phyloP scores from a whole-genome alignment of 345 rosid genomes.

The Heritiera fomes region DNA sequence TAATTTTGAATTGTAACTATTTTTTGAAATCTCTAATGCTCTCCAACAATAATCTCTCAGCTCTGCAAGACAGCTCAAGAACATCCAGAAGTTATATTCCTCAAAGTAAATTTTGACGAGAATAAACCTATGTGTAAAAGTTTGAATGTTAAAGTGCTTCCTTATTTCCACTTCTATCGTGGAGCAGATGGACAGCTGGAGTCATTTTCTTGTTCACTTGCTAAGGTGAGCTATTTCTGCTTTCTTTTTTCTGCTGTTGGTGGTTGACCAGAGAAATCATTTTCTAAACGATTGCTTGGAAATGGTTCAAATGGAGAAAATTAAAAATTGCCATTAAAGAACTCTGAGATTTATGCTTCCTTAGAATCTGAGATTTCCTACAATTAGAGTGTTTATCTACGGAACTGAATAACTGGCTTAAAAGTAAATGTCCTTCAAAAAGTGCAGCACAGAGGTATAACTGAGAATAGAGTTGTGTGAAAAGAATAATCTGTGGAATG shows the following conservation, averaged over 20 bases:
- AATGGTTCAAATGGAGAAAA: background rate
- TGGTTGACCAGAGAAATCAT: background rate
- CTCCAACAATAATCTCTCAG: conserved; percentile 33
- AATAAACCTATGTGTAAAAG: conserved; percentile 91
- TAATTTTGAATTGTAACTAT: background rate
- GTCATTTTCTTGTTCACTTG: conserved; percentile 89
- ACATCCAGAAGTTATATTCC: conserved; percentile 73
- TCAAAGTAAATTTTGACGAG: conserved; percentile 90
- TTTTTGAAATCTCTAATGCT: background rate
- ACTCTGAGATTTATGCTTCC: background rate
- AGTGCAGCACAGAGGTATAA: too few relatives aligned
- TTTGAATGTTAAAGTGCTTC: conserved; percentile 86
- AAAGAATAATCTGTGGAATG: too few relatives aligned
- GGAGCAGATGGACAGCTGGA: conserved; percentile 83
- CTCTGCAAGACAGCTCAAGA: conserved; percentile 81
- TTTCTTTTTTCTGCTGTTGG: background rate
- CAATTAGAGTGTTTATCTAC: too few relatives aligned
- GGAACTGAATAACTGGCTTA: too few relatives aligned
- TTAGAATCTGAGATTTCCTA: background rate
- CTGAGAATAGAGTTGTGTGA: too few relatives aligned
- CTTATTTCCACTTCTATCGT: conserved; percentile 86
- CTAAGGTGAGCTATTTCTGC: conserved; percentile 52
- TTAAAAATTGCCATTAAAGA: background rate
- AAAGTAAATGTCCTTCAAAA: too few relatives aligned
- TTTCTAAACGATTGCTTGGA: conserved; percentile 1